Base-by-base conservation (phyloP, 1,139 yeast species). In the Debaryomycetaceae sp. region DNA sequence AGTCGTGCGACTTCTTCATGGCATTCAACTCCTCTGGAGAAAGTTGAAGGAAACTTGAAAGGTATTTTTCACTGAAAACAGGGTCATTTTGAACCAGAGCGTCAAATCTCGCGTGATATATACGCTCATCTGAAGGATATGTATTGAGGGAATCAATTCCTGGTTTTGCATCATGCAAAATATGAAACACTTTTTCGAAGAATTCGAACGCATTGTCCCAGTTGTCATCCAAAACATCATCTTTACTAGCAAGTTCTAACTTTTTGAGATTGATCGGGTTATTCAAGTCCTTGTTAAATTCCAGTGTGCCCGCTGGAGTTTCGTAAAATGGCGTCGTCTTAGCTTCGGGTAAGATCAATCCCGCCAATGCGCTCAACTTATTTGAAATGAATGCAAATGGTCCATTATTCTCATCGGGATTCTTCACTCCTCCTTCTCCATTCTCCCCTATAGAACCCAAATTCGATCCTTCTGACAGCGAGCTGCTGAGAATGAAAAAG, bases 11-110 rank as follows among this genome's bases (percentile, higher is more conserved):
- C 14, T 55, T 52, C 32, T 64, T 66, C 65, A 87, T 63, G 38
- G 70, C 67, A 1, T 53, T 52, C 18, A 75, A 60, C 48, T 83
- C 81, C 0, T 62, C 64, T 0, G 59, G 58, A 6, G 74, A 67
- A 26, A 87, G 59, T 45, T 78, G 76, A 30, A 85, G 63, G 49
- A 80, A 81, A 18, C 70, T 61, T 5, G 70, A 64, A 30, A 84
- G 61, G 50, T 73, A 80, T 16, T 70, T 67, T 47, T 82, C 79
- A 17, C 59, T 58, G 46, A 65, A 65, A 1, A 63, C 50, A 5
- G 52, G 48, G 28, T 58, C 52, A 31, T 60, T 55, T 29, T 55
- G 49, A 15, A 38, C 39, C n/a, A 37, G 37, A 13, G 65, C 61
- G 45, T 74, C 78, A 47, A 71, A 75, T 30, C 81, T 63, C 0